Percentiles rank a stretch among this genome's conserved stretches.
Evolutionary conservation across 805 yeast genomes (phyloP).

Genomic region (Barnettozyma botsteinii): DNA sequence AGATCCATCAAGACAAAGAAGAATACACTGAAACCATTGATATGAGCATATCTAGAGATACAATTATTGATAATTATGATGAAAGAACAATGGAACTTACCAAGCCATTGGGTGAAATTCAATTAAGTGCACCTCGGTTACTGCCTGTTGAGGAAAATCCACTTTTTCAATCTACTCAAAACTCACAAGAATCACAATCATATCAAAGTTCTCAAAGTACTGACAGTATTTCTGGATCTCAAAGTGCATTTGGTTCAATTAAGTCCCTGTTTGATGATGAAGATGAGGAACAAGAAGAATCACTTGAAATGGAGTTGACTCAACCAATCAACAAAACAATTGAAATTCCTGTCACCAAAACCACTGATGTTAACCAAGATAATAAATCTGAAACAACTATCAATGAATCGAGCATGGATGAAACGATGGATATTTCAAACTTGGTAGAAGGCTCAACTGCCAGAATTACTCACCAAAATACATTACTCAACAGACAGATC

Average conservation of each 20-base stretch:
- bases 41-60: slow-evolving; percentile 17
- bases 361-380: neutral
- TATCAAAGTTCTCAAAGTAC: neutral
- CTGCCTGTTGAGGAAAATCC: neutral
- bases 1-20: slow-evolving; percentile 20
- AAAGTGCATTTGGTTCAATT: slow-evolving; percentile 25
- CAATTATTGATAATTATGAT: slow-evolving; percentile 8
- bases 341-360: neutral
- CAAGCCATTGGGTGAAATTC: slow-evolving; percentile 20
- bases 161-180: slow-evolving; percentile 5
- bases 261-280: slow-evolving; percentile 22
- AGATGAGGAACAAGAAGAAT: slow-evolving; percentile 14
- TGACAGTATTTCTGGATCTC: slow-evolving; percentile 6
- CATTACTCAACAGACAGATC: slow-evolving; percentile 15
- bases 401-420: slow-evolving; percentile 11
- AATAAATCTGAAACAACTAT: neutral
- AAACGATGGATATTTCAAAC: slow-evolving; percentile 21
- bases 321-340: slow-evolving; percentile 13
- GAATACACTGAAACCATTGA: slow-evolving; percentile 16
- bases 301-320: slow-evolving; percentile 23
- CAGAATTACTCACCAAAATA: slow-evolving; percentile 18
- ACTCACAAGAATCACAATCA: slow-evolving; percentile 2
- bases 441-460: slow-evolving; percentile 11
- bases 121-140: neutral
- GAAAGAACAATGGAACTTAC: slow-evolving; percentile 27